These are phyloP conservation scores for Roridomyces roridus DNA, from an alignment of 768 basidiomycete genomes.

Conservation along the genomic window DNA sequence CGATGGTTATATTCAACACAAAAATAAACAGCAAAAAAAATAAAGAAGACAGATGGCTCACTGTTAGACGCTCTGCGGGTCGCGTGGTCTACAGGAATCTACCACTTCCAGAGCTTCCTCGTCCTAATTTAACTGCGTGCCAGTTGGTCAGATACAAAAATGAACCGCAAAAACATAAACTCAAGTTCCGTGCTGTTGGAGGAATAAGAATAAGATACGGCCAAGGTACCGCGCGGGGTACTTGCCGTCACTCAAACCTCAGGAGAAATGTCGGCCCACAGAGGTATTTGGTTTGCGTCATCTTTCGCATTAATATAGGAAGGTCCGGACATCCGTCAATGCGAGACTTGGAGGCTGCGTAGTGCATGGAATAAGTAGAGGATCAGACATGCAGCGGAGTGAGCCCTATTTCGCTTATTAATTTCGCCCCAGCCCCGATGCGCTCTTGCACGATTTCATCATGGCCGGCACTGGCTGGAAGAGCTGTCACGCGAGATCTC, in stretches of 20 bases:
- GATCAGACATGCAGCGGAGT: slow-evolving; percentile 71
- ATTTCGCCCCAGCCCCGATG: slow-evolving; percentile 85
- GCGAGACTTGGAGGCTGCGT: slow-evolving; percentile 91
- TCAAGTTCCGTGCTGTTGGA: slow-evolving; percentile 29
- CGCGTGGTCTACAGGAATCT: slow-evolving; percentile 62
- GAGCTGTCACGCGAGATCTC: slow-evolving; percentile 18
- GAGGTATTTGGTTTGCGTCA: slow-evolving; percentile 89
- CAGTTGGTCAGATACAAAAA: slow-evolving; percentile 54
- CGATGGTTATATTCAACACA: too few species aligned
- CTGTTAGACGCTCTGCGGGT: background rate
- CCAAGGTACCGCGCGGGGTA: too few species aligned
- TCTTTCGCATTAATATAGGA: slow-evolving; percentile 91
- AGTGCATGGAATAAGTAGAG: slow-evolving; percentile 63
- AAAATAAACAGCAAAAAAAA: slow-evolving; percentile 8
- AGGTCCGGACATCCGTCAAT: slow-evolving; percentile 63
- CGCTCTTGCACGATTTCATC: slow-evolving; percentile 78
- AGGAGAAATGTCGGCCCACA: slow-evolving; percentile 58
- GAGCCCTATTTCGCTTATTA: slow-evolving; percentile 76
- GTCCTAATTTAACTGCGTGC: slow-evolving; percentile 81
- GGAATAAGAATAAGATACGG: too few species aligned
- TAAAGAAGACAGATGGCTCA: slow-evolving; percentile 7
- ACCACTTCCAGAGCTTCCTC: slow-evolving; percentile 86
- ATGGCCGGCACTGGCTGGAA: slow-evolving; percentile 80
- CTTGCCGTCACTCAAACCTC: too few species aligned
- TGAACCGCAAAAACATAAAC: slow-evolving; percentile 62